phyloP scores from a whole-genome alignment of 2,329 filamentous ascomycete genomes.

The Epichloe gansuensis region DNA sequence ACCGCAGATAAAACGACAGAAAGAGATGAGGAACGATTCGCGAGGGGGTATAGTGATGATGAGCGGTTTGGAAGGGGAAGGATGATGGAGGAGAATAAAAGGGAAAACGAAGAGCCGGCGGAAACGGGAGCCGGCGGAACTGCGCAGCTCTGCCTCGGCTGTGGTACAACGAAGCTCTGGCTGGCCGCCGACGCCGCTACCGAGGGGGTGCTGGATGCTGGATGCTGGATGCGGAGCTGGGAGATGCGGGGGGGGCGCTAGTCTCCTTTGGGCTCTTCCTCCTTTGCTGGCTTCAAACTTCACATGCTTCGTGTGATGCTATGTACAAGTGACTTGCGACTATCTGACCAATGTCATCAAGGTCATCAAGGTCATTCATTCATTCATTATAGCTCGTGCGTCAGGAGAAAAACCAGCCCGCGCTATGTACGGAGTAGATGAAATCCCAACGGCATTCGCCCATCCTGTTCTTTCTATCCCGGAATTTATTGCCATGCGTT shows the following conservation, averaged over 20 bases:
- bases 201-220: constrained; percentile 11
- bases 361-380: too few relatives aligned
- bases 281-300: constrained; percentile 8
- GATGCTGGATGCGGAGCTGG: too few relatives aligned
- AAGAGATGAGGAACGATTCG: constrained; percentile 1
- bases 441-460: too few relatives aligned
- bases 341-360: too few relatives aligned
- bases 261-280: constrained; percentile 9
- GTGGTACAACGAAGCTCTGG: constrained; percentile 1
- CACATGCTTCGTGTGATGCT: constrained; percentile 13
- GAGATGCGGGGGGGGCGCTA: constrained; percentile 11
- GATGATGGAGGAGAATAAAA: constrained; percentile 4
- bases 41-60: neutral
- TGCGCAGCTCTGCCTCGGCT: constrained; percentile 15
- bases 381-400: too few relatives aligned
- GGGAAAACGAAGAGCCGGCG: neutral
- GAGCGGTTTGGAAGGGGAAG: constrained; percentile 4
- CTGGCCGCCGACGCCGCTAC: constrained; percentile 7
- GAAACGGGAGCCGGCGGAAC: neutral
- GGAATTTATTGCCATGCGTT: too few relatives aligned
- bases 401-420: too few relatives aligned
- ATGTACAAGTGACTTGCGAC: too few relatives aligned
- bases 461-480: too few relatives aligned
- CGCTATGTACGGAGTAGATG: too few relatives aligned
- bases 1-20: constrained; percentile 6